Percentiles rank a stretch among this genome's conserved stretches.
Evolutionary conservation across 805 yeast genomes (phyloP).

Genomic region (Kodamaea hsintzibuensis): DNA sequence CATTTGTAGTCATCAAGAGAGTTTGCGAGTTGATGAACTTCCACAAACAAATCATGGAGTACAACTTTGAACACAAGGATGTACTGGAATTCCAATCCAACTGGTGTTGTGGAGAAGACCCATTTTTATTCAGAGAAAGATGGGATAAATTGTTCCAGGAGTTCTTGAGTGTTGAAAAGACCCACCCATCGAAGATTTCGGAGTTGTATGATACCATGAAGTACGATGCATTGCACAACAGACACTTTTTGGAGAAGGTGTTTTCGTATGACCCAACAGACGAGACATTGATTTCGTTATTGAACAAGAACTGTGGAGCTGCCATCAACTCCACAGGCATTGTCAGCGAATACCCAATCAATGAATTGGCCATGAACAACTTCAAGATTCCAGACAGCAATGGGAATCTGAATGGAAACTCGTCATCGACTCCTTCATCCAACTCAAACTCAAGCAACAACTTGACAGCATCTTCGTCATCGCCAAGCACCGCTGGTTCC

Average conservation of each 20-base stretch:
- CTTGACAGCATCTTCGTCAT: constrained; percentile 20
- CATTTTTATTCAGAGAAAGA: constrained; percentile 84
- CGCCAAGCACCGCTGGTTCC: constrained; percentile 58
- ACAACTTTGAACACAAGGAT: constrained; percentile 69
- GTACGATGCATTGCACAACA: constrained; percentile 93
- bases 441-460: constrained; percentile 22
- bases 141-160: constrained; percentile 97
- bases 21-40: constrained; percentile 95
- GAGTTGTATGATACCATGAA: constrained; percentile 98
- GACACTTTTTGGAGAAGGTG: constrained; percentile 81
- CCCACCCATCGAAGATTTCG: constrained; percentile 94
- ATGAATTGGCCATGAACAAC: constrained; percentile 72
- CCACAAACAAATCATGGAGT: constrained; percentile 80
- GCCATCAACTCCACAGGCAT: constrained; percentile 51
- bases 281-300: constrained; percentile 31
- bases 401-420: constrained; percentile 3
- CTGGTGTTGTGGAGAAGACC: constrained; percentile 98
- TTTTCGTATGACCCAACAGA: constrained; percentile 63
- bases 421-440: constrained; percentile 14
- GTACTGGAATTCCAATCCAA: constrained; percentile 66
- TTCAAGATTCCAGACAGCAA: constrained; percentile 56
- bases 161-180: constrained; percentile 89
- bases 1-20: constrained; percentile 87
- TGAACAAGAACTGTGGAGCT: constrained; percentile 44
- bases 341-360: constrained; percentile 72